Conservation (phyloP, 371 early-diverging fungal species). For the Hamiltosporidium tvaerminnensis region DNA sequence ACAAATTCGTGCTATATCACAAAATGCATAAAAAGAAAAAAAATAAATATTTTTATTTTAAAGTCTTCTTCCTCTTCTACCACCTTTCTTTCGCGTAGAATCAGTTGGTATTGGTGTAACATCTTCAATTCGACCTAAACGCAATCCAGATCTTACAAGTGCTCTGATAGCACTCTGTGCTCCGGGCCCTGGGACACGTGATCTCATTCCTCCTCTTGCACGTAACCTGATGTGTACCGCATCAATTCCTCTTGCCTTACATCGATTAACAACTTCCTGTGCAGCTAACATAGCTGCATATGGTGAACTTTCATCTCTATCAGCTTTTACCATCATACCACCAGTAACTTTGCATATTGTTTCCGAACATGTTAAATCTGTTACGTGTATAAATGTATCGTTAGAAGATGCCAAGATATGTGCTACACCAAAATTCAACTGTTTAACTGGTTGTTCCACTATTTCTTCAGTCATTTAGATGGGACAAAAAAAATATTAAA, state of each 20-base stretch:
- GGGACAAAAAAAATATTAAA: no score
- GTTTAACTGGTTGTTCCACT: conserved; percentile 7
- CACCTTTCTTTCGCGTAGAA: conserved; percentile 95
- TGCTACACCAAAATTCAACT: conserved; percentile 71
- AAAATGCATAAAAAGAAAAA: background rate
- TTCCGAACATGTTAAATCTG: conserved; percentile 97
- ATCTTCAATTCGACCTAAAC: conserved; percentile 93
- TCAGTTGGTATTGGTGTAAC: conserved; percentile 97
- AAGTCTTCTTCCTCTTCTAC: conserved; percentile 99
- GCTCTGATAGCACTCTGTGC: conserved; percentile 97
- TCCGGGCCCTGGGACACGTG: conserved; percentile 97
- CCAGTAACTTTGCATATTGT: conserved; percentile 97
- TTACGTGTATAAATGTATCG: conserved; percentile 96
- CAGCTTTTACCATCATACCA: conserved; percentile 99
- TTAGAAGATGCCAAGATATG: conserved; percentile 98
- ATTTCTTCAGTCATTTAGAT: background rate
- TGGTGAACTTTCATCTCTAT: conserved; percentile 98
- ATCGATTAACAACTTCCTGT: conserved; percentile 91
- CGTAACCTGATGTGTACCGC: conserved; percentile 98
- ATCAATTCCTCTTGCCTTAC: conserved; percentile 95
- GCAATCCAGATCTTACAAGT: conserved; percentile 91
- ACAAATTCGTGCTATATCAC: no score
- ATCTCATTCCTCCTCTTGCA: conserved; percentile 97
- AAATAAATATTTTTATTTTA: no score
- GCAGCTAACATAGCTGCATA: conserved; percentile 99